These are phyloP conservation scores for Fusarium sp. DNA, from an alignment of 2,329 filamentous ascomycete genomes.

Conservation along the genomic window DNA sequence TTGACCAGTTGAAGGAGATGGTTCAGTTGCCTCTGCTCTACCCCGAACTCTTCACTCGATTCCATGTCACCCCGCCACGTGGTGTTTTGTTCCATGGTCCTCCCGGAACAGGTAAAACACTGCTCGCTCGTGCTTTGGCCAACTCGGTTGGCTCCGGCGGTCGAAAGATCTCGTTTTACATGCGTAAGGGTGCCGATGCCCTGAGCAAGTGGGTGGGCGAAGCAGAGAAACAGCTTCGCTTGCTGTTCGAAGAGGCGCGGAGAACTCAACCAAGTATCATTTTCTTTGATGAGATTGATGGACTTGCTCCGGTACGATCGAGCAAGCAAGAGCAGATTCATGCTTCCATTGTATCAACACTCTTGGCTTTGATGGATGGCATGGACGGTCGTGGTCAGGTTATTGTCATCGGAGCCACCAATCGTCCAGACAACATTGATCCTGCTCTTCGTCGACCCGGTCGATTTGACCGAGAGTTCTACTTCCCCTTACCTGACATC, in stretches of 20 bases:
- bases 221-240: constrained; percentile 91
- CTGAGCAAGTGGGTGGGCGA: constrained; percentile 99
- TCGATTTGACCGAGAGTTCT: constrained; percentile 97
- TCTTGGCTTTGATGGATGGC: constrained; percentile 95
- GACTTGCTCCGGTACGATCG: constrained; percentile 92
- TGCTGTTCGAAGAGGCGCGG: constrained; percentile 95
- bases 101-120: constrained; percentile 96
- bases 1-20: constrained; percentile 99
- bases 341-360: constrained; percentile 93
- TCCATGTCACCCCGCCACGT: constrained; percentile 92
- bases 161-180: constrained; percentile 97
- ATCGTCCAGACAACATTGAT: constrained; percentile 95
- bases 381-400: constrained; percentile 99
- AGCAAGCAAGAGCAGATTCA: constrained; percentile 99
- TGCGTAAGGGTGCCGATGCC: constrained; percentile 98
- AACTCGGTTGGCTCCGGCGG: constrained; percentile 91
- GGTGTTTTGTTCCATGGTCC: constrained; percentile 97
- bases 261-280: constrained; percentile 99
- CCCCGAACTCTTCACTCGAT: constrained; percentile 90
- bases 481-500: constrained; percentile 90
- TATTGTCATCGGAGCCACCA: constrained; percentile 98
- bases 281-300: constrained; percentile 99
- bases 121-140: constrained; percentile 92
- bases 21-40: constrained; percentile 94
- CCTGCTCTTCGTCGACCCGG: constrained; percentile 94